phyloP scores from a whole-genome alignment of 2,329 filamentous ascomycete genomes.

The Colletotrichum sublineola region DNA sequence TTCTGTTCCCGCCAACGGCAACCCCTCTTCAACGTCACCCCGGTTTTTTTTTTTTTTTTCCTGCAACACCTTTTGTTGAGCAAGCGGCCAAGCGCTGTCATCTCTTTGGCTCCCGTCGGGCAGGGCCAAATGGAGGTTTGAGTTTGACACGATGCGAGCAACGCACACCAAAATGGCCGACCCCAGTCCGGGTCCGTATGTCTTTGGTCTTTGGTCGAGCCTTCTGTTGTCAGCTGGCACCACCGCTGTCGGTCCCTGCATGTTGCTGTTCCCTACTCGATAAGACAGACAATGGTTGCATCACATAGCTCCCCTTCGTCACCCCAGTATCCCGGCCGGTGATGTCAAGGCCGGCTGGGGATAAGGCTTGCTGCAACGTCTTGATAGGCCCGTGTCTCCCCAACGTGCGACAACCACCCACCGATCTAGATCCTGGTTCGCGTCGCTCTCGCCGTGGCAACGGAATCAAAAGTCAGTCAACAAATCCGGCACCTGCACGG shows the following conservation, averaged over 20 bases:
- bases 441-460: constrained; percentile 36
- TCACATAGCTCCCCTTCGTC: not conserved
- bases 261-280: not conserved
- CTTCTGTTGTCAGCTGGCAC: not conserved
- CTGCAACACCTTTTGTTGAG: constrained; percentile 32
- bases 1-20: constrained; percentile 23
- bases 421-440: constrained; percentile 29
- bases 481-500: constrained; percentile 18
- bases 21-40: constrained; percentile 14
- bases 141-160: constrained; percentile 22
- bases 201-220: too few species aligned
- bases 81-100: constrained; percentile 19
- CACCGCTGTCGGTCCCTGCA: constrained; percentile 3
- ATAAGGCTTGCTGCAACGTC: constrained; percentile 27
- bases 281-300: constrained; percentile 21
- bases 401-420: constrained; percentile 32
- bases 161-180: constrained; percentile 3
- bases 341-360: constrained; percentile 34
- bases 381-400: constrained; percentile 38
- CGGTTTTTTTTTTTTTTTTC: constrained; percentile 11
- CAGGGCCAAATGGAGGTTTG: constrained; percentile 1
- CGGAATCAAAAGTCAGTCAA: constrained; percentile 36
- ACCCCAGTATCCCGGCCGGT: constrained; percentile 31
- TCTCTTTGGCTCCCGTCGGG: constrained; percentile 18
- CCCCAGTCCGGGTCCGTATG: not conserved